Conservation (phyloP, 2,329 filamentous ascomycete genomes). For the Graphium sp. region DNA sequence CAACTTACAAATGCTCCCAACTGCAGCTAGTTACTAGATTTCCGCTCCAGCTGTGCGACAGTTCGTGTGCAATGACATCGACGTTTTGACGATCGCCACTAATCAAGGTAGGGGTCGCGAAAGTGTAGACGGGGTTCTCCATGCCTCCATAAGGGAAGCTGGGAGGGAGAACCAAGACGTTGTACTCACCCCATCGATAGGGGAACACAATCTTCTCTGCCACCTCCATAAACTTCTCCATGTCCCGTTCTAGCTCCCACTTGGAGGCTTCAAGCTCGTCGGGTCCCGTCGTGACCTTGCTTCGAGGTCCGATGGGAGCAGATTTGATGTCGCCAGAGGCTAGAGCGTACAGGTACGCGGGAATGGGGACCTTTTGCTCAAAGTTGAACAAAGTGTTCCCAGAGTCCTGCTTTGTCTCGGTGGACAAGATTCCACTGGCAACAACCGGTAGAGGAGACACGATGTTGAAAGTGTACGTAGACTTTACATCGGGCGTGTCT, state of each 20-base stretch:
- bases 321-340: constrained; percentile 72
- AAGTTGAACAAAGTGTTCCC: constrained; percentile 62
- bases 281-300: constrained; percentile 71
- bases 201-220: constrained; percentile 71
- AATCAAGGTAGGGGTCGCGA: constrained; percentile 87
- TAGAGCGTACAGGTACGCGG: constrained; percentile 86
- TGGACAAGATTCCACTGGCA: constrained; percentile 59
- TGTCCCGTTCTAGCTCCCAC: constrained; percentile 83
- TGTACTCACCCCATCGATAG: constrained; percentile 91
- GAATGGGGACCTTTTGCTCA: constrained; percentile 81
- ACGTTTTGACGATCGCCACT: constrained; percentile 83
- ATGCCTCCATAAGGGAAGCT: constrained; percentile 81
- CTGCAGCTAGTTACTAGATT: constrained; percentile 66
- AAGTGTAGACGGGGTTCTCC: constrained; percentile 91
- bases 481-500: constrained; percentile 94
- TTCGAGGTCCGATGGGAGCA: constrained; percentile 74
- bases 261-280: constrained; percentile 72
- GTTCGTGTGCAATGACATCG: constrained; percentile 85
- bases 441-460: constrained; percentile 79
- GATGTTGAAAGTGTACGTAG: constrained; percentile 82
- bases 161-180: constrained; percentile 67
- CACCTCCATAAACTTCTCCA: constrained; percentile 78
- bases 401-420: constrained; percentile 27
- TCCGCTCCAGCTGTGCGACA: constrained; percentile 69
- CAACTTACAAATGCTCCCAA: constrained; percentile 60